Evolutionary conservation across 495 filamentous ascomycete genomes (phyloP), one percentile per base, ranked within the genome.

Genomic region (Penicillium canescens): DNA sequence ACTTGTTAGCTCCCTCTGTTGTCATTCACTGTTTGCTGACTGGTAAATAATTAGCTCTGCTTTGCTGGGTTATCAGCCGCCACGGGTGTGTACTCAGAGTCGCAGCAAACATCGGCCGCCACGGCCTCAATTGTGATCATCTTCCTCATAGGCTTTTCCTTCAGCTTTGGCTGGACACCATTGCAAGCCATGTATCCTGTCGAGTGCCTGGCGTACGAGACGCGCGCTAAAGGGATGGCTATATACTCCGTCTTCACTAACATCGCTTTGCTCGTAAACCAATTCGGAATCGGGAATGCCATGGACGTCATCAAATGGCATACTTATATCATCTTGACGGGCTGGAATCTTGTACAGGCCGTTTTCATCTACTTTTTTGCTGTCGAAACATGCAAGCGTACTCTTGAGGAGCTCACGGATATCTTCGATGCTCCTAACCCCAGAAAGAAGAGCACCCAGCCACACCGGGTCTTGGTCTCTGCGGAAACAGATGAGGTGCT

Each of bases 101-200:
- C 33, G 3, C 3, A 23, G 6, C 20, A 24, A 1, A 0, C 34
- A 14, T n/a, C 12, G 14, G 33, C 45, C 1, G 74, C 68, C 6
- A 79, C 79, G 10, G 82, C 71, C 35, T 75, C 75, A 3, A 78
- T 88, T 28, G 80, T 78, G 7, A 76, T 83, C 40, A 83, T 88
- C 61, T 87, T 85, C 61, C 69, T 88, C 41, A 86, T 86, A 47
- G 85, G 85, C 40, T 77, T 80, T n/a, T 71, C 80, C 7, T 87
- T 75, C 73, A 81, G 82, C 2, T 73, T 82, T 56, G 83, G 82
- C 6, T 82, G 81, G 63, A 88, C 86, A 2, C 84, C 86, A 0
- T 68, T 88, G 33, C 86, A 88, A 57, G 79, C 81, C 28, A 72
- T 89, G 31, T 89, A 88, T 65, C 82, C 85, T 0, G 80, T 85